Percentiles rank a stretch among this genome's conserved stretches.
Evolutionary conservation across 257 asterid genomes (phyloP).

Genomic region (Coffea eugenioides): DNA sequence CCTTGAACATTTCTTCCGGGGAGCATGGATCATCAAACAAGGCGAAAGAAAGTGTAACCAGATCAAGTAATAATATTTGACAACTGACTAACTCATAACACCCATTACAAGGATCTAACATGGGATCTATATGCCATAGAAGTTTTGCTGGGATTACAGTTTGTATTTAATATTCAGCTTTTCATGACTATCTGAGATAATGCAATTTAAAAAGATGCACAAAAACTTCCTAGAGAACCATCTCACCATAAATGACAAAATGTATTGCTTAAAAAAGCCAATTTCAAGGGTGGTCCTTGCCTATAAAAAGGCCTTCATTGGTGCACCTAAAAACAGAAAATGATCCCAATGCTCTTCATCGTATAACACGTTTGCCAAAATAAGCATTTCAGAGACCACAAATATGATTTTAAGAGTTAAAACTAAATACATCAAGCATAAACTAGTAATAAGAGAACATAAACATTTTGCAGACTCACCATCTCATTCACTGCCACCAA

Average conservation of each 20-base stretch:
- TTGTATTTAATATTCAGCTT: no score
- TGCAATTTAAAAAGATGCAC: background rate
- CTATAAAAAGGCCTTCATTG: background rate
- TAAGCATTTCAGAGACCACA: background rate
- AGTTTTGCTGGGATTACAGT: background rate
- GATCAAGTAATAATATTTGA: background rate
- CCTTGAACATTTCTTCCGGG: background rate
- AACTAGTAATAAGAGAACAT: background rate
- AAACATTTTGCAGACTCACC: slow-evolving; percentile 56
- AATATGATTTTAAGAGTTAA: background rate
- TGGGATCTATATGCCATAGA: background rate
- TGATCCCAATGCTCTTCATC: no score
- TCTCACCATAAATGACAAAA: background rate
- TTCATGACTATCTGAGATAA: no score
- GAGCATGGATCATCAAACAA: background rate
- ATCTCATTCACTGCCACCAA: slow-evolving; percentile 93
- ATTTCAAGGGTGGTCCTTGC: background rate
- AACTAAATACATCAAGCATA: no score
- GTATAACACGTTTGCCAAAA: background rate
- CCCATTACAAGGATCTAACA: background rate
- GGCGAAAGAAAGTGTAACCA: background rate
- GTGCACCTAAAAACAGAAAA: background rate
- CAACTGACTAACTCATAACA: background rate
- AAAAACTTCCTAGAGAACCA: background rate
- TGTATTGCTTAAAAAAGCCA: background rate